Evolutionary conservation across 768 basidiomycete genomes (phyloP).

Genomic region (Pulveroboletus ravenelii): DNA sequence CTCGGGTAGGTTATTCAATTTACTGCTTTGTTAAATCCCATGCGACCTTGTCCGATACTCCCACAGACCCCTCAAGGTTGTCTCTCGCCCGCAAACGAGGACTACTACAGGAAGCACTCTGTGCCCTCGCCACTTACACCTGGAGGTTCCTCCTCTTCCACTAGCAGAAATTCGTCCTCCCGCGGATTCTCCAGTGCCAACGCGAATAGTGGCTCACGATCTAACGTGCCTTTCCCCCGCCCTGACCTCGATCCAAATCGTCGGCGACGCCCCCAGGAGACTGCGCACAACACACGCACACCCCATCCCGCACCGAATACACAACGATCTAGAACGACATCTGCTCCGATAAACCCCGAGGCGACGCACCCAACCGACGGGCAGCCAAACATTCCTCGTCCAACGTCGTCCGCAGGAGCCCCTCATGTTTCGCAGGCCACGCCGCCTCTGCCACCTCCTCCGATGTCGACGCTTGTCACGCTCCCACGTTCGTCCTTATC

Average conservation of each 20-base stretch:
- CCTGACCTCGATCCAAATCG: constrained; percentile 57
- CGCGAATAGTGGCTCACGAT: constrained; percentile 17
- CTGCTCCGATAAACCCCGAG: constrained; percentile 16
- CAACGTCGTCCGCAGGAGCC: constrained; percentile 18
- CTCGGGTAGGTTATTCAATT: constrained; percentile 40
- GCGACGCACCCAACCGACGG: neutral
- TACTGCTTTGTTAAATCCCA: neutral
- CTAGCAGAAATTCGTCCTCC: constrained; percentile 13
- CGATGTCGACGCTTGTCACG: constrained; percentile 60
- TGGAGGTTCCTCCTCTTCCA: constrained; percentile 8
- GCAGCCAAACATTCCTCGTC: constrained; percentile 8
- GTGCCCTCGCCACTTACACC: constrained; percentile 18
- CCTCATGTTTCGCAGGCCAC: constrained; percentile 28
- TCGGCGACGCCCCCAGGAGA: constrained; percentile 23
- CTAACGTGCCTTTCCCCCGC: constrained; percentile 45
- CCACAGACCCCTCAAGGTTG: constrained; percentile 57
- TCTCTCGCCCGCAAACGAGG: constrained; percentile 56
- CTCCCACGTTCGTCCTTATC: constrained; percentile 56
- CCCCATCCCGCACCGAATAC: constrained; percentile 15
- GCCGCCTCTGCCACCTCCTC: constrained; percentile 38
- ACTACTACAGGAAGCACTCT: constrained; percentile 32
- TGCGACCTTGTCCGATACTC: neutral
- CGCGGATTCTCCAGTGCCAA: constrained; percentile 10
- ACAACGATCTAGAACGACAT: constrained; percentile 20
- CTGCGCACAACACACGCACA: constrained; percentile 5